phyloP scores from a whole-genome alignment of 139 green algal species.

The Micractinium sp. region DNA sequence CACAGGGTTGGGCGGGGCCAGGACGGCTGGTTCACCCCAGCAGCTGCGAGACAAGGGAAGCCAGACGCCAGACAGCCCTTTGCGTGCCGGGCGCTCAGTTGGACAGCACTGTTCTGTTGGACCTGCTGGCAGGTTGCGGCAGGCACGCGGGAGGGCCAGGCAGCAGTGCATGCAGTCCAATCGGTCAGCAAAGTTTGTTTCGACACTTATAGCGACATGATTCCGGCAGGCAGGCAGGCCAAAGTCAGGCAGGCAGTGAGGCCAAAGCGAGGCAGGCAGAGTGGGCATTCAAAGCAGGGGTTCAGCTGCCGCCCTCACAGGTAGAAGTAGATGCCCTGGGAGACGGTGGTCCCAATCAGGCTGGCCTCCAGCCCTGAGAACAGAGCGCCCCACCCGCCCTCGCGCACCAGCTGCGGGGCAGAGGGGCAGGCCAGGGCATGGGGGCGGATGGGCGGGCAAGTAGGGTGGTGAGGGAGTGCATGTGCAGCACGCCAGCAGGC shows the following conservation, averaged over 20 bases:
- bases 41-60: no score
- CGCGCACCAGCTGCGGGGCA: conserved; percentile 48
- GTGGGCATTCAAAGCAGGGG: neutral
- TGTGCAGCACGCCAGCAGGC: neutral
- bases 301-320: conserved; percentile 51
- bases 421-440: neutral
- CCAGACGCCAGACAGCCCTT: no score
- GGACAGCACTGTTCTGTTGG: no score
- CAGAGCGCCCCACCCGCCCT: conserved; percentile 58
- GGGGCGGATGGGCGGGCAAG: neutral
- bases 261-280: neutral
- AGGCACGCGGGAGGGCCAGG: no score
- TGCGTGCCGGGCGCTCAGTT: no score
- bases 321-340: conserved; percentile 90
- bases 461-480: neutral
- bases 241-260: neutral
- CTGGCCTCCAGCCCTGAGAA: conserved; percentile 75
- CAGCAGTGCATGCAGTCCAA: no score
- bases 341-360: conserved; percentile 79
- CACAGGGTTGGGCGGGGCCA: neutral
- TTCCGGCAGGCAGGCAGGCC: no score
- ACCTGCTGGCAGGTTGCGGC: no score
- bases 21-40: neutral
- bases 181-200: no score
- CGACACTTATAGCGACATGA: no score